A percentile compares a stretch with the other conserved stretches of the same genome.
phyloP scores from a whole-genome alignment of 2,329 filamentous ascomycete genomes.

The Paramyrothecium sp. region DNA sequence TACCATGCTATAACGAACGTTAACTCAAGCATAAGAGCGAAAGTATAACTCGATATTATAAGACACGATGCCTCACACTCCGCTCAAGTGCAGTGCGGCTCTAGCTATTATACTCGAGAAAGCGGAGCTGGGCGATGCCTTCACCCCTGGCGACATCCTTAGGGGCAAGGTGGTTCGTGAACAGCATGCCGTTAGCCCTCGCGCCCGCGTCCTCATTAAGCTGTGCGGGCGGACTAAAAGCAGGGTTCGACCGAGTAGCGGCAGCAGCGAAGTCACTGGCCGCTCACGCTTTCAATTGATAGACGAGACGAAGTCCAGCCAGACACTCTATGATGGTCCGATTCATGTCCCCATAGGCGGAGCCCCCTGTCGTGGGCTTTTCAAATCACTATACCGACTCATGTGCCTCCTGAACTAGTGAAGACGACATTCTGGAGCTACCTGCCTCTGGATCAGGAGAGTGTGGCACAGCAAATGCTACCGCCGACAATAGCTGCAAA shows the following conservation, averaged over 20 bases:
- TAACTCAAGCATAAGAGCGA: neutral
- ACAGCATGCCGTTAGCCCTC: neutral
- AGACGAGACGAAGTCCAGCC: neutral
- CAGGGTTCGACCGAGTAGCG: neutral
- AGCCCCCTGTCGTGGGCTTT: neutral
- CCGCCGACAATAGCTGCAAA: neutral
- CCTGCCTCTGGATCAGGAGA: neutral
- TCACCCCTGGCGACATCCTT: conserved; percentile 4
- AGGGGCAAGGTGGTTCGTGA: conserved; percentile 3
- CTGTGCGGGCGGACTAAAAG: conserved; percentile 2
- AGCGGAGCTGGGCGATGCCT: neutral
- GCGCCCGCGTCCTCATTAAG: too few species aligned
- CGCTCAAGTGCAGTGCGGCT: neutral
- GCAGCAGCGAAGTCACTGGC: neutral
- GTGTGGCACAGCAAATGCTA: neutral
- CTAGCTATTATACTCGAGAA: neutral
- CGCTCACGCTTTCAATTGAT: neutral
- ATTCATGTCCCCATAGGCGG: neutral
- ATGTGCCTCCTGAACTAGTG: neutral
- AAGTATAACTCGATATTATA: neutral
- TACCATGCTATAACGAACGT: neutral
- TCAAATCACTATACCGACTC: neutral
- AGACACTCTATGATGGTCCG: neutral
- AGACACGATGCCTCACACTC: neutral
- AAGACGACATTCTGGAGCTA: neutral